phyloP scores from a whole-genome alignment of 2,329 filamentous ascomycete genomes.

The Huntiella bhutanensis region DNA sequence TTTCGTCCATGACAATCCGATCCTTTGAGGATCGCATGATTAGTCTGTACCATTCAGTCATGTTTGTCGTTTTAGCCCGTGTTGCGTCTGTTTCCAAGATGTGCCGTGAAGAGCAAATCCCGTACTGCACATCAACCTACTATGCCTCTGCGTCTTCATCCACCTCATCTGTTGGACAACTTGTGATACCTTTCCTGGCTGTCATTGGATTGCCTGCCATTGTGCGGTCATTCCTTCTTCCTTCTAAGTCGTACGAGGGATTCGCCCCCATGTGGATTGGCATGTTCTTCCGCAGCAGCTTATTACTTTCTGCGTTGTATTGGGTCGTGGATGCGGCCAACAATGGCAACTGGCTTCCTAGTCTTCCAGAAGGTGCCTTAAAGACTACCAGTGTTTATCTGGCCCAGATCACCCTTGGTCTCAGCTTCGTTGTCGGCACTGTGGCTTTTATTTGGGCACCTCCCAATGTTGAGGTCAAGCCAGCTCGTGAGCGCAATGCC shows the following conservation, averaged over 20 bases:
- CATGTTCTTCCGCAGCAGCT: conserved; percentile 54
- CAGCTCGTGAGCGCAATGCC: conserved; percentile 22
- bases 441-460: conserved; percentile 73
- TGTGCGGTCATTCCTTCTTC: conserved; percentile 59
- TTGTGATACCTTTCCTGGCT: conserved; percentile 59
- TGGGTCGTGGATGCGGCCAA: conserved; percentile 84
- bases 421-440: conserved; percentile 68
- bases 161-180: conserved; percentile 80
- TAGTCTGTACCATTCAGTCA: conserved; percentile 65
- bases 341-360: conserved; percentile 60
- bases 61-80: conserved; percentile 64
- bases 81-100: conserved; percentile 74
- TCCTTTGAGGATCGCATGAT: conserved; percentile 49
- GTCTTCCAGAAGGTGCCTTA: conserved; percentile 37
- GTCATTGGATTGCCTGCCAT: conserved; percentile 53
- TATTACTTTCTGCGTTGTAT: conserved; percentile 60
- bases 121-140: conserved; percentile 85
- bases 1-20: conserved; percentile 57
- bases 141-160: conserved; percentile 84
- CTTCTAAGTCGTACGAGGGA: conserved; percentile 76
- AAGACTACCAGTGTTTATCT: conserved; percentile 60
- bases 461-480: conserved; percentile 59
- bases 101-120: conserved; percentile 96
- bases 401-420: conserved; percentile 60
- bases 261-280: conserved; percentile 73